Base-by-base conservation (phyloP, 1,284 basidiomycete species). In the Ceratobasidium sp. region DNA sequence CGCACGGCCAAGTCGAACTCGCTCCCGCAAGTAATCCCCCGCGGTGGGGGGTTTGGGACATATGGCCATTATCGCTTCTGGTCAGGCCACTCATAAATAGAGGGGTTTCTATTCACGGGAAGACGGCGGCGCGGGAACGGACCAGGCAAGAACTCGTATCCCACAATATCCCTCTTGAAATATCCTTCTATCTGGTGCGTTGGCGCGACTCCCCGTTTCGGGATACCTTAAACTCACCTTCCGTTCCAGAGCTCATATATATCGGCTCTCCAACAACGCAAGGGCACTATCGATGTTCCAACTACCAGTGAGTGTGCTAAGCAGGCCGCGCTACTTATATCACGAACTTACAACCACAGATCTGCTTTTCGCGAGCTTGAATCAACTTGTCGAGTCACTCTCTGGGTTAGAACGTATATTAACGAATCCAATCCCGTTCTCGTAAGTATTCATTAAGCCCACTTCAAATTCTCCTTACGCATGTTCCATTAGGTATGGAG, bases 381-480 rank as follows among this genome's bases (percentile, higher is more conserved):
- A 84, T 75, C 83, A 84, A 74, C 83, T 92, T 51, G 86, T 86
- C 2, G 89, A 92, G 67, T 85, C 87, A 18, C 80, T 92, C 53
- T 88, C 88, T 6, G 87, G 87, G 4, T 82, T 92, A 3, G 91
- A 93, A 78, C 83, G 91, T 54, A 91, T 92, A 8, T 83, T n/a
- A 81, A 83, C 70, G 78, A 79, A 90, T 0, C 91, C 91, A 0
- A 91, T 93, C 58, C 91, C 91, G 0, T 92, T 90, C 81, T 90
- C 88, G 83, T 92, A 80, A 74, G 83, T 80, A 21, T 2, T 54
- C 9, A 51, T 25, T 7, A 2, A 3, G 25, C 3, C 8, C 33
- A 58, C 38, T 46, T 21, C 60, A 40, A 66, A 71, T 8, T 53
- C 18, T 40, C 23, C 51, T 38, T 25, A 11, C 8, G 18, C 56